Evolutionary conservation across 148 eudicot genomes (phyloP), one percentile per base, ranked within the genome.

Genomic region (Polygonum maritimum): DNA sequence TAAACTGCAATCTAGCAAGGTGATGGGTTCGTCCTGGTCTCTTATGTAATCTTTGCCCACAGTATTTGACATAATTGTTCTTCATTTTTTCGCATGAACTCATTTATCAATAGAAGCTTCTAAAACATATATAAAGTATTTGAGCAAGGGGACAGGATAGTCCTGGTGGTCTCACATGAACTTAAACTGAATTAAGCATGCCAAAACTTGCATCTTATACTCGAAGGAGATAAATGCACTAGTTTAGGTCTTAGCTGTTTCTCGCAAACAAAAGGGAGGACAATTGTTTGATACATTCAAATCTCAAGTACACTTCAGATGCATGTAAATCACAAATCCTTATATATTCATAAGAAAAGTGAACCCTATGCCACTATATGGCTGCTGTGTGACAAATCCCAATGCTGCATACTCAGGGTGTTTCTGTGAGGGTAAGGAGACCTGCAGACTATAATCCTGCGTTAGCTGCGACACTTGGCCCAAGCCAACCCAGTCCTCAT

Each of bases 361-460:
- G 41, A 65, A 67, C 44, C 11, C 36, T 67, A 67, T 35, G 71
- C 71, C 21, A 67, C 45, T 16, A 7, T 36, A 35, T 67, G n/a
- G 44, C 36, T 67, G 41, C 45, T 62, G 26, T 13, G 71, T 5
- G 41, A 38, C 71, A 15, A 38, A 15, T 36, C n/a, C 12, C 21
- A 57, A 21, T 57, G 63, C 63, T 57, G 47, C 47, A 44, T 41
- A 67, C 45, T 67, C 71, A 93, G 98, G 98, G 98, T 26, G 92
- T 85, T 71, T 84, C 94, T 79, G 97, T 93, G 48, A 86, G 92
- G 77, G 94, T 93, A 77, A 84, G 91, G 82, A 85, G 98, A 69
- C 98, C 98, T 77, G 91, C 94, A 5, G 98, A 93, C 79, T 93
- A 93, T 81, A 93, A 91, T 83, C 94, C 98, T 72, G 81, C 94